phyloP scores from a whole-genome alignment of 495 filamentous ascomycete species.

The Chaetomium cochliodes region DNA sequence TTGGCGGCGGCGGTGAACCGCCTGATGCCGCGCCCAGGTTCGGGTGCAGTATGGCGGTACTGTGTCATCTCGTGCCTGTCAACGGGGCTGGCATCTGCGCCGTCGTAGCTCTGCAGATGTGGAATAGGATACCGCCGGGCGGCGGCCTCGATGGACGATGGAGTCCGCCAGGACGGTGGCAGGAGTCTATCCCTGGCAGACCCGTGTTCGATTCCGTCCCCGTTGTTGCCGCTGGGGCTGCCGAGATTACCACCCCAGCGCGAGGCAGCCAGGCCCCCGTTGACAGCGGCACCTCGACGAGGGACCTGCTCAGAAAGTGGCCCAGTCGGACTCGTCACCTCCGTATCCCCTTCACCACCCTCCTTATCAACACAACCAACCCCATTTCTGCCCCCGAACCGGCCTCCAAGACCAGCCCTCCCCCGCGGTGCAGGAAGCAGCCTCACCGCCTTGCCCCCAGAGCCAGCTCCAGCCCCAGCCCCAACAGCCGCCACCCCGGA shows the following conservation, averaged over 20 bases:
- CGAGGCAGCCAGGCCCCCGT: conserved; percentile 3
- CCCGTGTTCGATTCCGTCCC: not conserved
- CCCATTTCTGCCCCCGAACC: not conserved
- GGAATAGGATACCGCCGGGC: not conserved
- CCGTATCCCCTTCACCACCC: not conserved
- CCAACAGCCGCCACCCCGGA: too few relatives aligned
- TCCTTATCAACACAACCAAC: not conserved
- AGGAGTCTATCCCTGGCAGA: not conserved
- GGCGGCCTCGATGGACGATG: not conserved
- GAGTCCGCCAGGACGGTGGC: conserved; percentile 4
- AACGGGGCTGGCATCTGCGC: not conserved
- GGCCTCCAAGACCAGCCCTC: not conserved
- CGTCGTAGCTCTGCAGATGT: not conserved
- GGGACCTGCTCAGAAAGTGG: not conserved
- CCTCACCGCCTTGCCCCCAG: not conserved
- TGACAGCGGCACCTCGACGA: not conserved
- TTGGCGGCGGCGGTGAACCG: not conserved
- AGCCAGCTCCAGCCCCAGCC: too few relatives aligned
- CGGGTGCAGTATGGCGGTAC: not conserved
- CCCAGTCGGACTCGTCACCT: not conserved
- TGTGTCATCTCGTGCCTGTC: not conserved
- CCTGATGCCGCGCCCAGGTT: not conserved
- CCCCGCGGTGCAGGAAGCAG: not conserved
- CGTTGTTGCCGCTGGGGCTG: not conserved
- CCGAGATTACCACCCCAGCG: not conserved